phyloP scores from a whole-genome alignment of 1,284 basidiomycete genomes.

The Ganoderma resinaceum region DNA sequence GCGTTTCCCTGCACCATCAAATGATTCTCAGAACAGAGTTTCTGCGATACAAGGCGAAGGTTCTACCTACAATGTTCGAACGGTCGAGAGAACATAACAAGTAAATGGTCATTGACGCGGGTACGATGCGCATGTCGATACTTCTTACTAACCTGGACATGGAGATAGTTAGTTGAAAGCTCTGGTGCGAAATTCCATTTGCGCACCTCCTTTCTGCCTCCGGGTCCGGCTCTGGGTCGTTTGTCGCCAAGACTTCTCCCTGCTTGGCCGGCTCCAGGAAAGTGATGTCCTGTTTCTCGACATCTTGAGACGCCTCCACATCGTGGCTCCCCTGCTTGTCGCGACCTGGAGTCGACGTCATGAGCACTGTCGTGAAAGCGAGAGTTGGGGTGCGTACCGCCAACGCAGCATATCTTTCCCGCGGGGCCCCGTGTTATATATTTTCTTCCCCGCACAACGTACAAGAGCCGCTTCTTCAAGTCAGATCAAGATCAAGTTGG shows the following conservation, averaged over 20 bases:
- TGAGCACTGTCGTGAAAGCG: neutral
- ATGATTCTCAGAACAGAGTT: neutral
- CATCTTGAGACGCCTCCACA: neutral
- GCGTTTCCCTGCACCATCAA: constrained; percentile 43
- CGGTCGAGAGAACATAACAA: constrained; percentile 47
- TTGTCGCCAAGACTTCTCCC: neutral
- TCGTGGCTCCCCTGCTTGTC: neutral
- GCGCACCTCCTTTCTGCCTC: constrained; percentile 14
- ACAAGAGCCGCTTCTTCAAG: neutral
- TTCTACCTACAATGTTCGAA: constrained; percentile 43
- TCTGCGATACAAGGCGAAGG: neutral
- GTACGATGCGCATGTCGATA: constrained; percentile 39
- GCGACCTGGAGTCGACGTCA: neutral
- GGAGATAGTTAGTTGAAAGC: neutral
- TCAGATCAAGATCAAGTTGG: no score
- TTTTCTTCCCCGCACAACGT: neutral
- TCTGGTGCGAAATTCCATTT: neutral
- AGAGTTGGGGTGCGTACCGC: neutral
- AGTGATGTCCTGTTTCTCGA: constrained; percentile 7
- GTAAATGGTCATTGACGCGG: constrained; percentile 44
- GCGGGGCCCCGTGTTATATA: neutral
- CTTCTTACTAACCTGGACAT: constrained; percentile 33
- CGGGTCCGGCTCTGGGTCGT: neutral
- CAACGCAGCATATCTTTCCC: neutral
- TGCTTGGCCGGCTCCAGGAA: neutral